Conservation (phyloP, 2,329 filamentous ascomycete species). For the Pseudogymnoascus sp. region DNA sequence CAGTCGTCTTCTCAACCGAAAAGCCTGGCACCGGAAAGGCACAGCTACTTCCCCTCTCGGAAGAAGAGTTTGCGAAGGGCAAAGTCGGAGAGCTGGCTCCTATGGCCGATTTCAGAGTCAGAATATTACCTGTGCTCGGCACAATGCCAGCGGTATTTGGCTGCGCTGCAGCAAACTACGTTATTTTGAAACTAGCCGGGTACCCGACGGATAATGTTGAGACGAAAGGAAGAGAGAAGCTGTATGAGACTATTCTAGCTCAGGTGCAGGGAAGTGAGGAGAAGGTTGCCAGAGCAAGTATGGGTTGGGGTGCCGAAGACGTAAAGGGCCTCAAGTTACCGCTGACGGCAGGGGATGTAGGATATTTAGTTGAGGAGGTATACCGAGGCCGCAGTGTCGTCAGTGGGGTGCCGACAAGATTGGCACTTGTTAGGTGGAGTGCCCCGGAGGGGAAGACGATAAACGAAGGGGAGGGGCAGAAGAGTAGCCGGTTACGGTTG, state of each 20-base stretch:
- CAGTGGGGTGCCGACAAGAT: conserved; percentile 69
- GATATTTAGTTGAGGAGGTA: conserved; percentile 83
- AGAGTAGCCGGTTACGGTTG: conserved; percentile 59
- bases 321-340: conserved; percentile 70
- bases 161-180: conserved; percentile 82
- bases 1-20: conserved; percentile 88
- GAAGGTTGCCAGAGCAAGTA: conserved; percentile 51
- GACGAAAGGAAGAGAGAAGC: conserved; percentile 76
- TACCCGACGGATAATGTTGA: conserved; percentile 82
- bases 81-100: conserved; percentile 79
- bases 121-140: conserved; percentile 90
- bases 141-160: conserved; percentile 98
- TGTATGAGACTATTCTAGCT: conserved; percentile 78
- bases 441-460: conserved; percentile 52
- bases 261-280: conserved; percentile 72
- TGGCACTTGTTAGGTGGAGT: conserved; percentile 75
- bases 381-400: conserved; percentile 76
- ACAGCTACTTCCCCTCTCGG: conserved; percentile 73
- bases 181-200: conserved; percentile 70
- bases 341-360: conserved; percentile 69
- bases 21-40: conserved; percentile 87
- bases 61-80: conserved; percentile 83
- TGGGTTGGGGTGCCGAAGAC: conserved; percentile 35
- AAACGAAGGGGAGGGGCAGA: conserved; percentile 66
- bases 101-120: conserved; percentile 82